A percentile compares a stretch with the other conserved stretches of the same genome.
These are phyloP conservation scores for Andrographis paniculata DNA, from an alignment of 305 asterid species.

Conservation along the genomic window DNA sequence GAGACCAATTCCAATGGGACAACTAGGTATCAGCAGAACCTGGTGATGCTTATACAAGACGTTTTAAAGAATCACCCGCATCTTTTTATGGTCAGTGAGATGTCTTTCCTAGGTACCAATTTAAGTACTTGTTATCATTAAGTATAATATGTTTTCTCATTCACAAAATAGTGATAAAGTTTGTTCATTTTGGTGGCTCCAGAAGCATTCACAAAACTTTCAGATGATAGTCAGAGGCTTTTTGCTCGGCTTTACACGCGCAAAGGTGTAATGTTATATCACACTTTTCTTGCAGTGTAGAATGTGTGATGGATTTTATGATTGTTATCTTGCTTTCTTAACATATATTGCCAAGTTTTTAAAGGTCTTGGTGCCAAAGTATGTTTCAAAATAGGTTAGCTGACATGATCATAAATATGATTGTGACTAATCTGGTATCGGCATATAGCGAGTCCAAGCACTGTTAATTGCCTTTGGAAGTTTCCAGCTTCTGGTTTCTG, in stretches of 20 bases:
- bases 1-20: slow-evolving; percentile 40
- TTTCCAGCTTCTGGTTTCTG: slow-evolving; percentile 3
- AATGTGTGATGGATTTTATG: slow-evolving; percentile 14
- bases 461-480: not conserved
- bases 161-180: slow-evolving; percentile 13
- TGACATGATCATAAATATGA: too few relatives aligned
- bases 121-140: slow-evolving; percentile 6
- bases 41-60: slow-evolving; percentile 59
- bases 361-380: too few relatives aligned
- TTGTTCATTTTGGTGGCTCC: slow-evolving; percentile 22
- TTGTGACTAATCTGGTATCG: too few relatives aligned
- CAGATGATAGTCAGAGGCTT: slow-evolving; percentile 80
- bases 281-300: slow-evolving; percentile 14
- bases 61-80: slow-evolving; percentile 55
- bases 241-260: slow-evolving; percentile 77
- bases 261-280: slow-evolving; percentile 48
- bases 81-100: slow-evolving; percentile 61
- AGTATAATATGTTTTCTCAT: slow-evolving; percentile 6
- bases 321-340: not conserved
- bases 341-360: slow-evolving; percentile 1
- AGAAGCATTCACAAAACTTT: slow-evolving; percentile 60
- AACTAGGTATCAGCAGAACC: slow-evolving; percentile 60
- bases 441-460: too few relatives aligned
- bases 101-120: slow-evolving; percentile 60
- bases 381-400: slow-evolving; percentile 2